These are phyloP conservation scores for Aspergillus terreus DNA, from an alignment of 2,329 filamentous ascomycete species.

Conservation along the genomic window DNA sequence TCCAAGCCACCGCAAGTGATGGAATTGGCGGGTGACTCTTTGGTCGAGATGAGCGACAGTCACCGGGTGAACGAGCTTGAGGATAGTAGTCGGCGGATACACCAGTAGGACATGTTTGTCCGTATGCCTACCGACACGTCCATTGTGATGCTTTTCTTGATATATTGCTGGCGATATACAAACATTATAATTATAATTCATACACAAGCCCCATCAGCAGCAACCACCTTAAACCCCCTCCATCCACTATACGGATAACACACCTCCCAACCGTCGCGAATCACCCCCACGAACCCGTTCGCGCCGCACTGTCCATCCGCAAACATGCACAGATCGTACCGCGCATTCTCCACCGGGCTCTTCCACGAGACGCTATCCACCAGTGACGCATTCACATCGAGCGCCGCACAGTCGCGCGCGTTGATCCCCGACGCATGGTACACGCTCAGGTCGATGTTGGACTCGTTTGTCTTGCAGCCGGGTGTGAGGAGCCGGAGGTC, in stretches of 20 bases:
- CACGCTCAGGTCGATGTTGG: constrained; percentile 17
- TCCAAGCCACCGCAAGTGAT: background rate
- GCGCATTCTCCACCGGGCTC: constrained; percentile 11
- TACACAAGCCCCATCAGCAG: constrained; percentile 6
- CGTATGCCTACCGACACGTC: background rate
- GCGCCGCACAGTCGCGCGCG: constrained; percentile 6
- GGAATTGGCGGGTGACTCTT: background rate
- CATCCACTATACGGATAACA: constrained; percentile 22
- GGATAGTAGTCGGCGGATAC: background rate
- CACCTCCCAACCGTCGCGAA: constrained; percentile 23
- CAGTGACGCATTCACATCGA: constrained; percentile 1
- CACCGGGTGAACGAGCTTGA: background rate
- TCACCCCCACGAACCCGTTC: constrained; percentile 4
- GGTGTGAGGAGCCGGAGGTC: constrained; percentile 29
- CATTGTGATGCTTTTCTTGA: background rate
- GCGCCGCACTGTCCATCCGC: constrained; percentile 11
- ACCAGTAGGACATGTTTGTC: background rate
- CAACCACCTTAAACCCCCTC: constrained; percentile 18
- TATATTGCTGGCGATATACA: background rate
- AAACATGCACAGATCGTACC: constrained; percentile 23
- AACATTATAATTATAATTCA: background rate
- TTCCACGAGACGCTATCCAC: constrained; percentile 26
- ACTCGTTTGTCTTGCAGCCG: constrained; percentile 22
- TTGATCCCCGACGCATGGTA: constrained; percentile 16
- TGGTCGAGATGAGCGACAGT: constrained; percentile 1